phyloP scores from a whole-genome alignment of 345 rosid species.

The Cardiospermum halicacabum region DNA sequence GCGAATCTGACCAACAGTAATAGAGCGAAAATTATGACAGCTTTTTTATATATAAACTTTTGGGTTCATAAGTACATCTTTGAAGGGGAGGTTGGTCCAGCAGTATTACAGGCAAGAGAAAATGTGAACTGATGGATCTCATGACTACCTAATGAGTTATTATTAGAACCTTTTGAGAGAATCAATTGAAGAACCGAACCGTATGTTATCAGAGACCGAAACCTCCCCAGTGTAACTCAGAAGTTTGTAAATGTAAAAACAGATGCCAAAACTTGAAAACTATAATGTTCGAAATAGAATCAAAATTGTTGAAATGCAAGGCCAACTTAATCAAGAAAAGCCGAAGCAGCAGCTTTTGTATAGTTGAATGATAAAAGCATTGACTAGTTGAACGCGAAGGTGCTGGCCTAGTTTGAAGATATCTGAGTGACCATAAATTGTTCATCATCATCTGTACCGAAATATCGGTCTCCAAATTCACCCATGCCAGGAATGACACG shows the following conservation, averaged over 20 bases:
- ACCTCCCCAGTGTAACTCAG: background rate
- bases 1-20: background rate
- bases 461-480: constrained; percentile 95
- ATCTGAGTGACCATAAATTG: constrained; percentile 22
- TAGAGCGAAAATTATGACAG: constrained; percentile 2
- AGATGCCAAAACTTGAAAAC: constrained; percentile 7
- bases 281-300: constrained; percentile 19
- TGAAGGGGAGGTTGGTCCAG: constrained; percentile 3
- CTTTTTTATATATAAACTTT: constrained; percentile 11
- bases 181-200: background rate
- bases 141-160: constrained; percentile 6
- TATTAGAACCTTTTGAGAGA: constrained; percentile 4
- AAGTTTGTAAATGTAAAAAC: background rate
- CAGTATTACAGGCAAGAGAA: background rate
- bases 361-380: constrained; percentile 1
- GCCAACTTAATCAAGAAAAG: background rate
- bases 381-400: constrained; percentile 10
- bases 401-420: constrained; percentile 12
- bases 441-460: constrained; percentile 89
- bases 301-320: constrained; percentile 37
- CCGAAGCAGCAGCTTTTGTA: background rate
- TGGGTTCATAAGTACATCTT: constrained; percentile 16
- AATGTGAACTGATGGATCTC: background rate
- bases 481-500: constrained; percentile 98
- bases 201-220: background rate